A percentile compares a stretch with the other conserved stretches of the same genome.
Conservation (phyloP, 2,329 filamentous ascomycete genomes). For the Xylariaceae sp. region DNA sequence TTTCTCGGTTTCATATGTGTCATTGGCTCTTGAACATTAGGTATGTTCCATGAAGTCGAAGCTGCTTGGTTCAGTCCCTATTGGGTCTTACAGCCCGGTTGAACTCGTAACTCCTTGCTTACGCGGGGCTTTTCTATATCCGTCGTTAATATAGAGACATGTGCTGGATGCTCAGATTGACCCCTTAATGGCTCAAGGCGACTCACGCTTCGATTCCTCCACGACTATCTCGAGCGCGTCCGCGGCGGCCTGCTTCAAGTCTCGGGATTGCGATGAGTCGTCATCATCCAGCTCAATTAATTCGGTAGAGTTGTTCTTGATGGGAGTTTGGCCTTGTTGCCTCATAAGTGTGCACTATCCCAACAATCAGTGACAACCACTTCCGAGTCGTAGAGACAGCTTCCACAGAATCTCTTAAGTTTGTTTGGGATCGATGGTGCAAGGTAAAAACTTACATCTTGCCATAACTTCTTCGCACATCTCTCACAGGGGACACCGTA, state of each 20-base stretch:
- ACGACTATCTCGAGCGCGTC: constrained; percentile 2
- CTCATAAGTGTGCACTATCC: constrained; percentile 15
- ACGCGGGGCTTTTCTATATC: background rate
- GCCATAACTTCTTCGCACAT: constrained; percentile 20
- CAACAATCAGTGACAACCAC: no score
- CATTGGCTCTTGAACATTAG: no score
- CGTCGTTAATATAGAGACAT: background rate
- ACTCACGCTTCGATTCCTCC: background rate
- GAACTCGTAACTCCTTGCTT: background rate
- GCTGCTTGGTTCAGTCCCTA: background rate
- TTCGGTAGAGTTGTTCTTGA: background rate
- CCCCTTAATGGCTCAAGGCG: background rate
- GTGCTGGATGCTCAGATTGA: background rate
- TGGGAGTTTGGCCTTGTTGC: background rate
- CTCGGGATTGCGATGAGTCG: background rate
- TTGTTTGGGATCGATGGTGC: no score
- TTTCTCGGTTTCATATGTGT: background rate
- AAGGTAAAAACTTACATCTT: no score
- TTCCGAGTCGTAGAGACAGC: no score
- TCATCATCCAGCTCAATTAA: background rate
- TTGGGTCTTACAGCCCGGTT: background rate
- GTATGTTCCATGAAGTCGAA: no score
- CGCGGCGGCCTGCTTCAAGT: constrained; percentile 9
- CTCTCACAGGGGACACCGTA: constrained; percentile 22
- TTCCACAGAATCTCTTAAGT: no score